Base-by-base conservation (phyloP, 805 yeast genomes). In the Tetrapisispora phaffii region DNA sequence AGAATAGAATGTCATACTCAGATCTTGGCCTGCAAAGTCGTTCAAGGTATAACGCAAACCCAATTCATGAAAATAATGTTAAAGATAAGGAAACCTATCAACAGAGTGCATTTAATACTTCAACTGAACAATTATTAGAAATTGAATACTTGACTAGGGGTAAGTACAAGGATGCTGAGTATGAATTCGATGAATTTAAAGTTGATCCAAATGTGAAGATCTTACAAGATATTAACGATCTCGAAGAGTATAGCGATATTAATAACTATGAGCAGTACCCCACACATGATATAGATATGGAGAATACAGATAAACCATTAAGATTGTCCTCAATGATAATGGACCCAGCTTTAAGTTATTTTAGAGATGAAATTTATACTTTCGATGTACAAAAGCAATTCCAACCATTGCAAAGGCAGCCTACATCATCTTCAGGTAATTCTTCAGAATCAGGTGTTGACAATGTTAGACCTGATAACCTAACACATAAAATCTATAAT, bases 281-380 rank as follows among this genome's bases (percentile, higher is more conserved):
- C 4, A 4, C n/a, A 3, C 13, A 23, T 10, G n/a, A 24, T 7
- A 24, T 16, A 9, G 21, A 37, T 10, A n/a, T 19, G 2, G 17
- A n/a, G n/a, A 4, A 16, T 3, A 6, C 16, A 12, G 10, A 23
- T 23, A 19, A 41, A 17, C 39, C 41, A 5, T 9, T 38, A 19
- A 37, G 41, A 24, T 24, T 43, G 12, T 32, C 45, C 2, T 43
- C 45, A 15, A 43, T 43, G 41, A 37, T 43, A n/a, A 15, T 37
- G 20, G 45, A 43, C 24, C n/a, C 41, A 22, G 39, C 33, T 19
- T 13, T 24, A 13, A 37, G 34, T 32, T 43, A 43, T 32, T 43
- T 43, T 20, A 37, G 22, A 23, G 41, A 43, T 32, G 45, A 43
- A 32, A 21, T 42, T 21, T 42, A 42, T 15, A 42, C 45, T 4